Evolutionary conservation across 2,329 filamentous ascomycete species (phyloP).

Genomic region (Chrysoporthe austroafricana): DNA sequence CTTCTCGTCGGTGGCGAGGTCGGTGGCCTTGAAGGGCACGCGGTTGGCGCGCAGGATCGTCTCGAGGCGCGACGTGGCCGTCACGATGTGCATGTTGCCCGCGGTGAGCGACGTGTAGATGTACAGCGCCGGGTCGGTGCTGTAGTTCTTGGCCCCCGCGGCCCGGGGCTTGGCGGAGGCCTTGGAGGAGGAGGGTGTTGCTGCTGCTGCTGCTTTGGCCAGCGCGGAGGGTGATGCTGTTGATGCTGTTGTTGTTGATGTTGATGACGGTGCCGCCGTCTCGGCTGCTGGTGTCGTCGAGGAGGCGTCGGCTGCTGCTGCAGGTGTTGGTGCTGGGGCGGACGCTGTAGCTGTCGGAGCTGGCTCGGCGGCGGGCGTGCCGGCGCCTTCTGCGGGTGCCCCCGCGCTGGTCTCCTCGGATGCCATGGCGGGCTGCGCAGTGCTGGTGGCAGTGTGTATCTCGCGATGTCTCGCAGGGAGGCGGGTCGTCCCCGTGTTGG

Average conservation of each 20-base stretch:
- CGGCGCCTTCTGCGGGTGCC: slow-evolving; percentile 6
- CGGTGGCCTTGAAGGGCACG: slow-evolving; percentile 89
- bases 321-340: slow-evolving; percentile 1
- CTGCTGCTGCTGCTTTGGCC: not conserved
- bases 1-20: slow-evolving; percentile 87
- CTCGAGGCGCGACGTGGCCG: slow-evolving; percentile 91
- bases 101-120: slow-evolving; percentile 96
- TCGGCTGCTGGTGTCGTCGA: not conserved
- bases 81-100: slow-evolving; percentile 94
- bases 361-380: slow-evolving; percentile 13
- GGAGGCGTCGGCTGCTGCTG: slow-evolving; percentile 1
- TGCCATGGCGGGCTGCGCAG: slow-evolving; percentile 18
- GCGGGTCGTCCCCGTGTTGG: not conserved
- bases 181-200: slow-evolving; percentile 19
- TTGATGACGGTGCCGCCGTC: not conserved
- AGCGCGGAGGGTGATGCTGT: not conserved
- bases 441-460: slow-evolving; percentile 1
- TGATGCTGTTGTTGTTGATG: slow-evolving; percentile 6
- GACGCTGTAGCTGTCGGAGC: slow-evolving; percentile 8
- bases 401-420: slow-evolving; percentile 20
- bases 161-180: not conserved
- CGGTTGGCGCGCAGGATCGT: slow-evolving; percentile 95
- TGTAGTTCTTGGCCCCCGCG: slow-evolving; percentile 44
- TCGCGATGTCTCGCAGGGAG: not conserved
- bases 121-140: slow-evolving; percentile 75